Conservation (phyloP, 2,329 filamentous ascomycete genomes). For the Drechslera avenae region DNA sequence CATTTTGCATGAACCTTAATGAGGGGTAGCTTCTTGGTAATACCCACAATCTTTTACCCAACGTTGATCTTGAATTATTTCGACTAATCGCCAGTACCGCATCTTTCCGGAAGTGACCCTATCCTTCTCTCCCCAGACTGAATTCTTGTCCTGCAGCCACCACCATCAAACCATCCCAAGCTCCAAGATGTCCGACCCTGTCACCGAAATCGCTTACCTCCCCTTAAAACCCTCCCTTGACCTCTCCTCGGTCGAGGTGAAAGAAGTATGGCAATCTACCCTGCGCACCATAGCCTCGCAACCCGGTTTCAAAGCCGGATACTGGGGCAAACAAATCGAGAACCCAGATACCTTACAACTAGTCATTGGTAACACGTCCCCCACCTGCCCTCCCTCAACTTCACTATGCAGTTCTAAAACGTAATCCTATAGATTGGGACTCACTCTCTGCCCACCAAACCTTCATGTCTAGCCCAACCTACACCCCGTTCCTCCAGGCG, state of each 20-base stretch:
- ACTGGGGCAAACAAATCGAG: slow-evolving; percentile 51
- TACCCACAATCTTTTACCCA: too few relatives aligned
- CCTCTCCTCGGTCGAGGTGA: slow-evolving; percentile 30
- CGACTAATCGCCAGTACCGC: too few relatives aligned
- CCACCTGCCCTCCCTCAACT: neutral
- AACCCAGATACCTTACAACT: slow-evolving; percentile 45
- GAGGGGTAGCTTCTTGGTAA: too few relatives aligned
- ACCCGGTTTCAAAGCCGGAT: slow-evolving; percentile 44
- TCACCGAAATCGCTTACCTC: slow-evolving; percentile 50
- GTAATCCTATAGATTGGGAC: slow-evolving; percentile 50
- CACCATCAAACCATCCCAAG: neutral
- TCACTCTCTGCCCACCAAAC: slow-evolving; percentile 45
- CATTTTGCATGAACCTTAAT: too few relatives aligned
- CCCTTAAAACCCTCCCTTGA: slow-evolving; percentile 45
- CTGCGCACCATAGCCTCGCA: slow-evolving; percentile 44
- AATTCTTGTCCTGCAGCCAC: too few relatives aligned
- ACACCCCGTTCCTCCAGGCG: slow-evolving; percentile 46
- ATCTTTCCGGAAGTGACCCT: too few relatives aligned
- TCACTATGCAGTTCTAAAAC: neutral
- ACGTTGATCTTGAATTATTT: too few relatives aligned
- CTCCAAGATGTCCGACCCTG: slow-evolving; percentile 26
- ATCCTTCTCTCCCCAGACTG: too few relatives aligned
- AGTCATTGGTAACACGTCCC: slow-evolving; percentile 49
- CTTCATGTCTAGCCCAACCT: slow-evolving; percentile 48
- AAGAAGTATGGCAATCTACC: slow-evolving; percentile 38